phyloP scores from a whole-genome alignment of 2,329 filamentous ascomycete genomes.

The Pochonia chlamydosporia region DNA sequence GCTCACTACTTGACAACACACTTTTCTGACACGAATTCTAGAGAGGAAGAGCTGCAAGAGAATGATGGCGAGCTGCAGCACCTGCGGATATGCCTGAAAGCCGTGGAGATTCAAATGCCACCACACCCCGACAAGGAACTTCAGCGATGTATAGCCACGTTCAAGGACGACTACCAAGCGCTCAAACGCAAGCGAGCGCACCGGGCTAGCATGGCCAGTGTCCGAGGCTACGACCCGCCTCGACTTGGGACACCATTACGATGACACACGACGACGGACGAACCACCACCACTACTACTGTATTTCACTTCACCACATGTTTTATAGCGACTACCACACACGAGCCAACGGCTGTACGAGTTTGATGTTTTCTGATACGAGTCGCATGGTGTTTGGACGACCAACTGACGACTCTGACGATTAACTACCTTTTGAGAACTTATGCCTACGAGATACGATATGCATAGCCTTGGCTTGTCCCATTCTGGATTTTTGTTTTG shows the following conservation, averaged over 20 bases:
- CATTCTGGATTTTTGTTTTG: neutral
- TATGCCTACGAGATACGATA: neutral
- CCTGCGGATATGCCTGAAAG: constrained; percentile 56
- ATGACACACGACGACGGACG: constrained; percentile 2
- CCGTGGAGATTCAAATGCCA: constrained; percentile 54
- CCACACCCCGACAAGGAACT: constrained; percentile 49
- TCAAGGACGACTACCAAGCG: constrained; percentile 52
- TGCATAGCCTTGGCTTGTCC: neutral
- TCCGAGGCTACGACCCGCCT: constrained; percentile 20
- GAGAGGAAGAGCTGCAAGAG: constrained; percentile 49
- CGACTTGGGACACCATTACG: constrained; percentile 16
- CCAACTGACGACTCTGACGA: neutral
- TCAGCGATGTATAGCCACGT: constrained; percentile 51
- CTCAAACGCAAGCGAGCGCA: constrained; percentile 41
- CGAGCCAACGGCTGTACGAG: constrained; percentile 7
- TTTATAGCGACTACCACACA: constrained; percentile 1
- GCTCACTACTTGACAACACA: neutral
- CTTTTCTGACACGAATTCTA: constrained; percentile 18
- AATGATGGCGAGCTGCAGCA: constrained; percentile 56
- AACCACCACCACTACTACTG: neutral
- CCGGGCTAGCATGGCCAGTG: constrained; percentile 23
- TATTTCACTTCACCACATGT: neutral
- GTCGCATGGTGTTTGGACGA: neutral
- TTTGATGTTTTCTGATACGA: constrained; percentile 2
- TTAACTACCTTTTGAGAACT: neutral